These are phyloP conservation scores for Fusarium foetens DNA, from an alignment of 2,329 filamentous ascomycete genomes.

Conservation along the genomic window DNA sequence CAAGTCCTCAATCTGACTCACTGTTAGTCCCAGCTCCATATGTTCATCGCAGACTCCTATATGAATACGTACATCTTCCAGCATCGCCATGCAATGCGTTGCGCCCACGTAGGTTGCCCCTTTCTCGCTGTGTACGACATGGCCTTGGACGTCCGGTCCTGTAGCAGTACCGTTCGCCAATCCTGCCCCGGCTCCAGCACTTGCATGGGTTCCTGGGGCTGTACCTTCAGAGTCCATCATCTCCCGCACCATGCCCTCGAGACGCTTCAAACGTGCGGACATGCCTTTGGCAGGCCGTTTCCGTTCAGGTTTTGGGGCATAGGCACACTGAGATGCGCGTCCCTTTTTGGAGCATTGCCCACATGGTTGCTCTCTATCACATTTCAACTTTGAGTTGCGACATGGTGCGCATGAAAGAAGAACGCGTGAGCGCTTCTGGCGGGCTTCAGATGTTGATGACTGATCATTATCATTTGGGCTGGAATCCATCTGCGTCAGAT, in stretches of 20 bases:
- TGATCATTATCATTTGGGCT: constrained; percentile 36
- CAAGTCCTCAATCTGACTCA: constrained; percentile 64
- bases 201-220: background rate
- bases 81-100: constrained; percentile 69
- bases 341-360: constrained; percentile 63
- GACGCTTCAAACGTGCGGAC: constrained; percentile 63
- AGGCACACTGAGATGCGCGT: constrained; percentile 57
- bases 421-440: constrained; percentile 59
- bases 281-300: constrained; percentile 59
- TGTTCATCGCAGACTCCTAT: background rate
- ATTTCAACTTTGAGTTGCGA: constrained; percentile 66
- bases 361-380: constrained; percentile 64
- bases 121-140: constrained; percentile 56
- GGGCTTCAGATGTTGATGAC: constrained; percentile 32
- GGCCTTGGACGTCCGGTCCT: constrained; percentile 47
- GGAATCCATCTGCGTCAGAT: constrained; percentile 32
- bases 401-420: constrained; percentile 64
- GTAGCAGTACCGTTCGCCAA: constrained; percentile 14
- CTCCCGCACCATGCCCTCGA: constrained; percentile 67
- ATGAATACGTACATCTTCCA: constrained; percentile 63
- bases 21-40: constrained; percentile 3
- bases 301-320: constrained; percentile 58
- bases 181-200: background rate
- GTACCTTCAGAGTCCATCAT: constrained; percentile 59
- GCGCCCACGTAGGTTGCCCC: constrained; percentile 66